Evolutionary conservation across 805 yeast species (phyloP).

Genomic region (Schwanniomyces sp.): DNA sequence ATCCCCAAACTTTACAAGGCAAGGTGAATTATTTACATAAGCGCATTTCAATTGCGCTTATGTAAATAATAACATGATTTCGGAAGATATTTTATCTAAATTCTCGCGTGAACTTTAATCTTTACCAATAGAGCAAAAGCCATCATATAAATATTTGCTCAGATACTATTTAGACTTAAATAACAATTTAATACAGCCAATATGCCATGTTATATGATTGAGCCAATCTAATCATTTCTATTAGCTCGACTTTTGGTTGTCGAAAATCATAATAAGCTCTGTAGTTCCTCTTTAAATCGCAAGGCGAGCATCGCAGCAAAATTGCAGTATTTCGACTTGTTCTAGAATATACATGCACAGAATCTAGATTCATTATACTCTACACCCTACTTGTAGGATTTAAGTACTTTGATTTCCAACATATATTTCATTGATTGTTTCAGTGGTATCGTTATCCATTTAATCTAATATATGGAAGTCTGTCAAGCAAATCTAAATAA

Average conservation of each 20-base stretch:
- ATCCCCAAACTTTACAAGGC: too few species aligned
- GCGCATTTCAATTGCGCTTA: neutral
- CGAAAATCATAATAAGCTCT: neutral
- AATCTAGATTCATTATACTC: neutral
- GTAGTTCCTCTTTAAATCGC: neutral
- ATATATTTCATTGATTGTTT: neutral
- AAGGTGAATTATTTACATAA: too few species aligned
- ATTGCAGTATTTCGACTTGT: neutral
- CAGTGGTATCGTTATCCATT: neutral
- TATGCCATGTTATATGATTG: too few species aligned
- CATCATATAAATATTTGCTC: too few species aligned
- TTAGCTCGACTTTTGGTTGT: neutral
- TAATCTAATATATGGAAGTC: neutral
- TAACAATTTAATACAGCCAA: too few species aligned
- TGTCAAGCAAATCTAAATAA: neutral
- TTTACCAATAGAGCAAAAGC: too few species aligned
- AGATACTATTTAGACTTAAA: too few species aligned
- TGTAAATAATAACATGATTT: neutral
- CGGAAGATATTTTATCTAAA: neutral
- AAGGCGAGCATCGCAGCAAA: constrained; percentile 1
- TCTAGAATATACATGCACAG: neutral
- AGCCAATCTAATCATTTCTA: neutral
- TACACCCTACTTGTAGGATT: neutral
- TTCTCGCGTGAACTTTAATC: neutral
- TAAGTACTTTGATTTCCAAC: neutral